phyloP scores from a whole-genome alignment of 2,329 filamentous ascomycete genomes.

The Boeremia lycopersici region DNA sequence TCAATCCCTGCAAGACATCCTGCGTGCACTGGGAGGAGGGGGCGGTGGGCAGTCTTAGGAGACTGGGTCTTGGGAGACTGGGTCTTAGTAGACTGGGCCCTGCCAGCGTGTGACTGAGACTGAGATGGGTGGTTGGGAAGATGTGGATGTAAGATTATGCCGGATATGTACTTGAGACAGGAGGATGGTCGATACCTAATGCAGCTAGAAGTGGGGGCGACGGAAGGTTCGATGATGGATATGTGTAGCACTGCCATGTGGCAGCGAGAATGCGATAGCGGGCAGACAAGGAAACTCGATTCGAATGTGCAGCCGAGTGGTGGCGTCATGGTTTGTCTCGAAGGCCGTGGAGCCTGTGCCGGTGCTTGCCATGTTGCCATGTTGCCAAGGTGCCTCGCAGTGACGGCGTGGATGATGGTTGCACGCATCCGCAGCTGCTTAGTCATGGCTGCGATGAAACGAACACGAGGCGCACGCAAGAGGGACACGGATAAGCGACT shows the following conservation, averaged over 20 bases:
- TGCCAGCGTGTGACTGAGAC: background rate
- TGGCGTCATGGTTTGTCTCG: background rate
- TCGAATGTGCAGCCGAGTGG: background rate
- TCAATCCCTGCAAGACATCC: constrained; percentile 40
- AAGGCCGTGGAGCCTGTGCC: background rate
- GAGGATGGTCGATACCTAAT: background rate
- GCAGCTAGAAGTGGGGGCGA: background rate
- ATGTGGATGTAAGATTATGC: constrained; percentile 12
- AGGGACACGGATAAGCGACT: background rate
- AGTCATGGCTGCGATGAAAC: constrained; percentile 3
- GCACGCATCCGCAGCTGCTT: background rate
- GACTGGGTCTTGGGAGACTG: constrained; percentile 1
- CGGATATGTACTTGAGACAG: background rate
- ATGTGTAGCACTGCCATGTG: background rate
- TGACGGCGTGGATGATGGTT: background rate
- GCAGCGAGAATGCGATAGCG: background rate
- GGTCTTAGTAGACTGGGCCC: constrained; percentile 1
- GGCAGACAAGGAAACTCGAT: constrained; percentile 1
- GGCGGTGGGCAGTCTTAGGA: constrained; percentile 4
- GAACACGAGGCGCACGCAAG: background rate
- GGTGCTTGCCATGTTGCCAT: too few relatives aligned
- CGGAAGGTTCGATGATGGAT: background rate
- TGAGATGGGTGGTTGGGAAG: background rate
- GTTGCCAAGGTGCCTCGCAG: background rate
- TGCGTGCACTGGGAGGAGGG: constrained; percentile 35